A percentile compares a stretch with the other conserved stretches of the same genome.
These are phyloP conservation scores for Chalciporus sphaerocephalus DNA, from an alignment of 768 basidiomycete species.

Conservation along the genomic window DNA sequence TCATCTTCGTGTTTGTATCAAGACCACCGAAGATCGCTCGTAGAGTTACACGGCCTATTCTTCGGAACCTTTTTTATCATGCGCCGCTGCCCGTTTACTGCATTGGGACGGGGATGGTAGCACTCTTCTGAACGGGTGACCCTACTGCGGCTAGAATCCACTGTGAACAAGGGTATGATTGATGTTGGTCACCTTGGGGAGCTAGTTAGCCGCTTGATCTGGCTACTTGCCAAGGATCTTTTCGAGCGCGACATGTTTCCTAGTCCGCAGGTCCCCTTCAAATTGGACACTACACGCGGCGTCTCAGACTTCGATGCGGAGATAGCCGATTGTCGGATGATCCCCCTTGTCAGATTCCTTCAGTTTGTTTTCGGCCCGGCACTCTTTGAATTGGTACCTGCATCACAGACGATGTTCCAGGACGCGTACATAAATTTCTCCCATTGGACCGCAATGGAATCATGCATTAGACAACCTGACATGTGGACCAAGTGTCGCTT, in stretches of 20 bases:
- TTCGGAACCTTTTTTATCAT: constrained; percentile 7
- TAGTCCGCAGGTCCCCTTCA: no score
- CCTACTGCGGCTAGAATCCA: neutral
- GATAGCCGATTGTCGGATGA: constrained; percentile 1
- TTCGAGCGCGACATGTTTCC: neutral
- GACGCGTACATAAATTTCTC: constrained; percentile 10
- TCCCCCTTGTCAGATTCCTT: constrained; percentile 3
- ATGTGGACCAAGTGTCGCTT: neutral
- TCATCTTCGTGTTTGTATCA: constrained; percentile 5
- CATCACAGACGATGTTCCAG: neutral
- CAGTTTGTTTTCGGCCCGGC: constrained; percentile 1
- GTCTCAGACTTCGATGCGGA: neutral
- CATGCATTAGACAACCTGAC: neutral
- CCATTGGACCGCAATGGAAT: constrained; percentile 7
- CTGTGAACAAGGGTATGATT: constrained; percentile 1
- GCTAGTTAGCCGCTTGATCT: constrained; percentile 5
- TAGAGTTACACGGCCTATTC: constrained; percentile 7
- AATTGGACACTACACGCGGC: no score
- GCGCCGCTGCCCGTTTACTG: neutral
- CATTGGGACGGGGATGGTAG: neutral
- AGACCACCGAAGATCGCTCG: neutral
- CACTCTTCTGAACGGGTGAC: neutral
- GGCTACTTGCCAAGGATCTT: constrained; percentile 6
- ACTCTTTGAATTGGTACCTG: neutral
- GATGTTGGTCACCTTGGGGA: constrained; percentile 3